A percentile compares a stretch with the other conserved stretches of the same genome.
These are phyloP conservation scores for Blastobotrys buckinghamii DNA, from an alignment of 1,139 yeast genomes.

Conservation along the genomic window DNA sequence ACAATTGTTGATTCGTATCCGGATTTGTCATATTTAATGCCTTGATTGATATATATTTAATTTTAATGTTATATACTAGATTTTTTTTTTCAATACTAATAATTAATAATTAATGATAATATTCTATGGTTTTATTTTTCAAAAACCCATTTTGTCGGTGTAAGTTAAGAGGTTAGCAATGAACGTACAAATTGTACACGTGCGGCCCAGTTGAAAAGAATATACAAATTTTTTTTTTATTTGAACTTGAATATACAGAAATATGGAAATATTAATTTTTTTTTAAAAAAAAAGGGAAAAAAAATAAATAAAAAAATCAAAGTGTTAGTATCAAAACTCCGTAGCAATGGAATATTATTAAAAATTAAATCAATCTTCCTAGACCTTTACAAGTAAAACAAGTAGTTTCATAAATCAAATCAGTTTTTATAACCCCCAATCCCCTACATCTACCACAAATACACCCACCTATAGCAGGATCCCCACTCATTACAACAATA, in stretches of 20 bases:
- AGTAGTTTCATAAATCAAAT: constrained; percentile 23
- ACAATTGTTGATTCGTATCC: constrained; percentile 24
- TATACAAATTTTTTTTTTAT: too few relatives aligned
- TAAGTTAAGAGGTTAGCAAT: too few relatives aligned
- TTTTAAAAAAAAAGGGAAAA: not conserved
- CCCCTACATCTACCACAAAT: constrained; percentile 78
- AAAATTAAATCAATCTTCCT: constrained; percentile 42
- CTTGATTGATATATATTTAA: not conserved
- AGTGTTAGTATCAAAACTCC: not conserved
- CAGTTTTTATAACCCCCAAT: constrained; percentile 45
- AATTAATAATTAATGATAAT: too few relatives aligned
- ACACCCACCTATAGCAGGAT: constrained; percentile 74
- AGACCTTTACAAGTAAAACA: constrained; percentile 52
- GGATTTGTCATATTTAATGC: constrained; percentile 22
- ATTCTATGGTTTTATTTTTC: too few relatives aligned
- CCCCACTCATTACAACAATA: constrained; percentile 64
- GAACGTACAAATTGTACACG: too few relatives aligned
- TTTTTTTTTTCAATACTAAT: too few relatives aligned
- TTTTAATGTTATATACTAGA: too few relatives aligned
- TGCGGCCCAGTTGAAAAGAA: too few relatives aligned
- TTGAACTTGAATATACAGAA: not conserved
- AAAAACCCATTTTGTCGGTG: too few relatives aligned
- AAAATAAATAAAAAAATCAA: too few relatives aligned
- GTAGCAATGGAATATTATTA: too few relatives aligned
- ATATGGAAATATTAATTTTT: too few relatives aligned